Base-by-base conservation (phyloP, 2,329 filamentous ascomycete species). In the Teratosphaeria pseudoeucalypti region DNA sequence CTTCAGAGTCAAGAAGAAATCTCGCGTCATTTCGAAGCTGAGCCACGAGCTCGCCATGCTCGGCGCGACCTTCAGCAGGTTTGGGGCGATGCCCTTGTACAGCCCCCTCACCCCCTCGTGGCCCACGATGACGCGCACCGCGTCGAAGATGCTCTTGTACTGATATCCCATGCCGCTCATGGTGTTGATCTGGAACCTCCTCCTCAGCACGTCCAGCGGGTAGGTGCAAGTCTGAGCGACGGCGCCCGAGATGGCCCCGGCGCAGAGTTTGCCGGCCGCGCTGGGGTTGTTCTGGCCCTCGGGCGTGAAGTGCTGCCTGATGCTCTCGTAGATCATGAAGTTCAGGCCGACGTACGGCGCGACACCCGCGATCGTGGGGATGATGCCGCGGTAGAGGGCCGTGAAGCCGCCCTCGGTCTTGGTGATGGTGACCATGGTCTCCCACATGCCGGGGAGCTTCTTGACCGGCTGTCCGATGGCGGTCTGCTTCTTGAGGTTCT, bases 11-110 rank as follows among this genome's bases (percentile, higher is more conserved):
- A 95, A 78, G 49, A 97, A 77, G 71, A 95, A 88, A 75, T 99
- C 94, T 65, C 94, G 84, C 9, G 90, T 92, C 72, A 97, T 78
- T 76, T 99, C 94, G 72, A 95, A 99, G 74, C 92, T 96, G 62
- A 97, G 83, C 92, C 94, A 99, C 75, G 90, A 96, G 67, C 91
- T 95, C 16, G 94, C 94, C 92, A 99, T 99, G 73, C 92, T 97
- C 3, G 94, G 94, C 7, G 94, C 92, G 16, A 99, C 94, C 76
- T 99, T 99, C 62, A 99, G 82, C 26, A 99, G 79, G 70, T 99
- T 99, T 0, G 94, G 94, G 16, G 92, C 85, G 66, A 99, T 92
- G 59, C 94, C 94, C 75, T 97, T 99, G 80, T 97, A 99, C 52
- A 99, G 77, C 56, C 94, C 94, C 61, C 81, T 81, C 58, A 92